Percentiles rank a stretch among this genome's conserved stretches.
phyloP scores from a whole-genome alignment of 2,329 filamentous ascomycete genomes.

The Aspergillus transmontanensis region DNA sequence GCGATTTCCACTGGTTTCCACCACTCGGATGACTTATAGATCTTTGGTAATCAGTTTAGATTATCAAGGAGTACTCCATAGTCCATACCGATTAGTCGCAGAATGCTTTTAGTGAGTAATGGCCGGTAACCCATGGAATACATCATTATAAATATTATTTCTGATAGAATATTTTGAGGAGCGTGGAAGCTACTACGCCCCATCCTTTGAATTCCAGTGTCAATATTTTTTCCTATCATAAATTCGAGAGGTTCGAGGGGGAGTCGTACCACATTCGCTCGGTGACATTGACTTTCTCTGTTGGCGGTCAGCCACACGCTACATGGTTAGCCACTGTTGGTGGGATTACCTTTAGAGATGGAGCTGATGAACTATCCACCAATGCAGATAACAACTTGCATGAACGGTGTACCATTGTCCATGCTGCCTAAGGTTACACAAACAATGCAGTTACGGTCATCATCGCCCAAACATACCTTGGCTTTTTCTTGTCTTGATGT shows the following conservation, averaged over 20 bases:
- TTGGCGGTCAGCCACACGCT: slow-evolving; percentile 21
- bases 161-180: not conserved
- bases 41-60: slow-evolving; percentile 1
- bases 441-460: not conserved
- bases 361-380: slow-evolving; percentile 14
- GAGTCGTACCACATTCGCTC: slow-evolving; percentile 1
- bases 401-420: slow-evolving; percentile 18
- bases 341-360: slow-evolving; percentile 6
- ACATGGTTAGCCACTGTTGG: slow-evolving; percentile 21
- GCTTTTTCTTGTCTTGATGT: not conserved
- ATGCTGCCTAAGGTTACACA: slow-evolving; percentile 7
- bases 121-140: not conserved
- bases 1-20: slow-evolving; percentile 1
- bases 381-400: slow-evolving; percentile 22
- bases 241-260: not conserved
- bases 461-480: slow-evolving; percentile 1
- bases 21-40: slow-evolving; percentile 5
- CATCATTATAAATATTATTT: not conserved
- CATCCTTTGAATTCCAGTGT: not conserved
- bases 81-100: not conserved
- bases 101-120: not conserved
- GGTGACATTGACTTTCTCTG: slow-evolving; percentile 10
- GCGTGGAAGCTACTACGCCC: not conserved
- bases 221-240: not conserved
- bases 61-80: slow-evolving; percentile 1